These are phyloP conservation scores for Hordeum pubiflorum DNA, from an alignment of 202 grass and related monocot species.

Conservation along the genomic window DNA sequence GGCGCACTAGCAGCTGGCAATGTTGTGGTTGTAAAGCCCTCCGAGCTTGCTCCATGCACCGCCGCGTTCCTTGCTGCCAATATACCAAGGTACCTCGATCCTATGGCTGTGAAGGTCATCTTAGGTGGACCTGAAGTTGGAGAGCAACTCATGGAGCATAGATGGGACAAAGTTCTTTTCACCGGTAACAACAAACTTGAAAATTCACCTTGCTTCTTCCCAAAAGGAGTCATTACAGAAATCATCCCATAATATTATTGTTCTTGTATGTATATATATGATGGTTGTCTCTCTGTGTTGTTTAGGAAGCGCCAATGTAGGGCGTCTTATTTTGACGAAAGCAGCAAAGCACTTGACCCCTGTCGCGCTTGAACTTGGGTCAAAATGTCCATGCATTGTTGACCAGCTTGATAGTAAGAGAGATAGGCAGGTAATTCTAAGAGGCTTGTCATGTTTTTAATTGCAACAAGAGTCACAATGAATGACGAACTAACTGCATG, in stretches of 20 bases:
- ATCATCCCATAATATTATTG: not conserved
- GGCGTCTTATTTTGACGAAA: constrained; percentile 57
- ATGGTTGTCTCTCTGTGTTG: not conserved
- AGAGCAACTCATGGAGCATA: constrained; percentile 66
- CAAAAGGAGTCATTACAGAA: not conserved
- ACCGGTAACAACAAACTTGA: constrained; percentile 38
- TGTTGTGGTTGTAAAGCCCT: constrained; percentile 62
- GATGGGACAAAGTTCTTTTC: constrained; percentile 94
- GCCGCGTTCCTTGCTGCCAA: constrained; percentile 46
- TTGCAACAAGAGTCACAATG: not conserved
- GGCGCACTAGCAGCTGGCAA: constrained; percentile 87
- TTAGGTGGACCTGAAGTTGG: constrained; percentile 46
- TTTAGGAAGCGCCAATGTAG: constrained; percentile 54
- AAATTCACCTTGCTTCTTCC: not conserved
- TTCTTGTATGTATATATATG: not conserved
- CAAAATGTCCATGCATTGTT: constrained; percentile 79
- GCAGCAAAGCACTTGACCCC: constrained; percentile 76
- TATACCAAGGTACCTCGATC: constrained; percentile 56
- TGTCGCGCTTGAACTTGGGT: constrained; percentile 71
- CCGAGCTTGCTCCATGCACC: constrained; percentile 60
- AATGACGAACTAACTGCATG: not conserved
- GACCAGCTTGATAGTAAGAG: constrained; percentile 46
- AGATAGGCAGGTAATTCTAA: constrained; percentile 38
- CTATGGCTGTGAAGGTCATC: constrained; percentile 56
- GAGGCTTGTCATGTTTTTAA: not conserved